These are phyloP conservation scores for Actinidia arguta DNA, from an alignment of 179 eudicot genomes.

Conservation along the genomic window DNA sequence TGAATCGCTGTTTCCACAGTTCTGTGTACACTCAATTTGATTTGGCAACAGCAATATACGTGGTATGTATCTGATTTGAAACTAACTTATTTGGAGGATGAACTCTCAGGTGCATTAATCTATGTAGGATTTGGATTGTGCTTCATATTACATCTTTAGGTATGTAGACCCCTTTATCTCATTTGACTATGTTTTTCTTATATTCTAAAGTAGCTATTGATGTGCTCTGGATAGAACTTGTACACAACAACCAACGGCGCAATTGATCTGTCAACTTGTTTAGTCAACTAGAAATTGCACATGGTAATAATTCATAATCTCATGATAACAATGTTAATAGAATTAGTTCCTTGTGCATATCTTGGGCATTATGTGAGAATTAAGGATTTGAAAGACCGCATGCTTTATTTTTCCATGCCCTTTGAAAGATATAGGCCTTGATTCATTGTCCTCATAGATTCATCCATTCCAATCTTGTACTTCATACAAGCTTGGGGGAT, in stretches of 20 bases:
- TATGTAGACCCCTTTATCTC: neutral
- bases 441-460: neutral
- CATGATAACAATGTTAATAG: slow-evolving; percentile 5
- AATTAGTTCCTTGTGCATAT: slow-evolving; percentile 11
- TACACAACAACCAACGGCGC: slow-evolving; percentile 65
- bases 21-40: slow-evolving; percentile 93
- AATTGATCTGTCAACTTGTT: slow-evolving; percentile 88
- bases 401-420: neutral
- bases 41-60: slow-evolving; percentile 96
- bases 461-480: no score
- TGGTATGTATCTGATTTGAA: slow-evolving; percentile 48
- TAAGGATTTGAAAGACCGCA: neutral
- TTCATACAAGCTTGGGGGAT: no score
- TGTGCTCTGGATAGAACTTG: slow-evolving; percentile 92
- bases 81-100: slow-evolving; percentile 17
- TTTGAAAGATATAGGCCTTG: slow-evolving; percentile 6
- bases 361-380: slow-evolving; percentile 7
- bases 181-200: slow-evolving; percentile 16
- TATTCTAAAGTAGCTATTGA: slow-evolving; percentile 73
- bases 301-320: slow-evolving; percentile 63
- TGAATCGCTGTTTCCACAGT: slow-evolving; percentile 88
- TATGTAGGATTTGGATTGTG: neutral
- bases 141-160: neutral
- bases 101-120: neutral
- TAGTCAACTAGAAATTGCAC: slow-evolving; percentile 91